These are phyloP conservation scores for Fusarium setosum DNA, from an alignment of 2,329 filamentous ascomycete species.

Conservation along the genomic window DNA sequence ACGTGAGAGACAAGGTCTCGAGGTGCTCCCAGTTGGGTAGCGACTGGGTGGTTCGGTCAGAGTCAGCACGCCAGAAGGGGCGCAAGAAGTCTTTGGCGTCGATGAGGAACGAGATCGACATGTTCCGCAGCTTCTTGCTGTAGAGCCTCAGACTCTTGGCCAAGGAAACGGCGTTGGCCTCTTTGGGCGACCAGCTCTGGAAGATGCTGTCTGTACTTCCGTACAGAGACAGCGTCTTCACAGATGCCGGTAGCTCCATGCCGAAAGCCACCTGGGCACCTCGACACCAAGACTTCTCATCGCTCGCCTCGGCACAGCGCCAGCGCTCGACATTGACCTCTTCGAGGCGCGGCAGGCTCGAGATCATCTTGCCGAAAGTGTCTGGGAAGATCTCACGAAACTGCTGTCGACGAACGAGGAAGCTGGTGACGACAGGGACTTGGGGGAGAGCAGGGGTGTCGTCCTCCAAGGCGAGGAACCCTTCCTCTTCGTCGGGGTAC, in stretches of 20 bases:
- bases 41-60: neutral
- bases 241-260: neutral
- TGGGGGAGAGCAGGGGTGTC: neutral
- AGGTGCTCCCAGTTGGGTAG: slow-evolving; percentile 3
- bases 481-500: neutral
- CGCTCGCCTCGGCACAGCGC: neutral
- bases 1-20: neutral
- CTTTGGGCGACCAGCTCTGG: neutral
- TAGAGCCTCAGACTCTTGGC: slow-evolving; percentile 7
- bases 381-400: neutral
- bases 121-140: neutral
- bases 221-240: slow-evolving; percentile 8
- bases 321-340: slow-evolving; percentile 5
- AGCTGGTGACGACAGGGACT: neutral
- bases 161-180: neutral
- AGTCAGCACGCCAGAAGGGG: neutral
- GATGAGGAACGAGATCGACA: slow-evolving; percentile 16
- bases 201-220: neutral
- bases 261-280: neutral
- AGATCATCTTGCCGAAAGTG: neutral
- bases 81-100: slow-evolving; percentile 17
- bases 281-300: neutral
- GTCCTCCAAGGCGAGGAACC: neutral
- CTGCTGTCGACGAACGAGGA: slow-evolving; percentile 16
- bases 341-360: neutral